phyloP scores from a whole-genome alignment of 2,329 filamentous ascomycete genomes.

The Diaporthe capsici region DNA sequence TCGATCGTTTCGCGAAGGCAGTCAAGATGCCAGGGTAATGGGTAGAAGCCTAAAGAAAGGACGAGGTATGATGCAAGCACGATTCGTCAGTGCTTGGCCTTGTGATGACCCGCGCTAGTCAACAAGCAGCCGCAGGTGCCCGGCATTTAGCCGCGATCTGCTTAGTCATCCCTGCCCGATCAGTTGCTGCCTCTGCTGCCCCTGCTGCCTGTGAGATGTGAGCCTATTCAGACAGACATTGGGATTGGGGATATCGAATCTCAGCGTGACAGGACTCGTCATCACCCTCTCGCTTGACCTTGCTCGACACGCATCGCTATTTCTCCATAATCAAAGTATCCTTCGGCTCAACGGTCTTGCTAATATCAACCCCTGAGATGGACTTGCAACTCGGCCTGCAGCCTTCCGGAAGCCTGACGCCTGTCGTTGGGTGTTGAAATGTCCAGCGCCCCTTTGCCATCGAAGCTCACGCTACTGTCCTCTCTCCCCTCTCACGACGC shows the following conservation, averaged over 20 bases:
- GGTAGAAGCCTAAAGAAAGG: constrained; percentile 39
- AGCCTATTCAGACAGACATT: constrained; percentile 3
- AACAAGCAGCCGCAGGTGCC: constrained; percentile 24
- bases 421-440: constrained; percentile 50
- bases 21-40: constrained; percentile 17
- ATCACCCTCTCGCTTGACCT: neutral
- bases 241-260: neutral
- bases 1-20: constrained; percentile 33
- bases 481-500: constrained; percentile 65
- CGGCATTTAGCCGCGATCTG: constrained; percentile 32
- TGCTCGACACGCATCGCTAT: neutral
- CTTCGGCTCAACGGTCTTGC: neutral
- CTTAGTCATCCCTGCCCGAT: constrained; percentile 23
- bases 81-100: constrained; percentile 38
- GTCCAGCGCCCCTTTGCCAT: constrained; percentile 74
- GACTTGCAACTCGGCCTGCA: constrained; percentile 6
- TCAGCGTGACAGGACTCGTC: neutral
- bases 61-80: constrained; percentile 43
- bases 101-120: constrained; percentile 36
- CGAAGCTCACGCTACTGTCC: constrained; percentile 75
- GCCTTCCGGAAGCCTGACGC: neutral
- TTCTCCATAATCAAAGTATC: neutral
- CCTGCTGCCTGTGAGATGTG: constrained; percentile 18
- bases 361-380: constrained; percentile 24
- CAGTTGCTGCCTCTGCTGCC: constrained; percentile 14